Percentiles rank a stretch among this genome's conserved stretches.
Conservation (phyloP, 2,329 filamentous ascomycete species). For the Talaromyces funiculosus region DNA sequence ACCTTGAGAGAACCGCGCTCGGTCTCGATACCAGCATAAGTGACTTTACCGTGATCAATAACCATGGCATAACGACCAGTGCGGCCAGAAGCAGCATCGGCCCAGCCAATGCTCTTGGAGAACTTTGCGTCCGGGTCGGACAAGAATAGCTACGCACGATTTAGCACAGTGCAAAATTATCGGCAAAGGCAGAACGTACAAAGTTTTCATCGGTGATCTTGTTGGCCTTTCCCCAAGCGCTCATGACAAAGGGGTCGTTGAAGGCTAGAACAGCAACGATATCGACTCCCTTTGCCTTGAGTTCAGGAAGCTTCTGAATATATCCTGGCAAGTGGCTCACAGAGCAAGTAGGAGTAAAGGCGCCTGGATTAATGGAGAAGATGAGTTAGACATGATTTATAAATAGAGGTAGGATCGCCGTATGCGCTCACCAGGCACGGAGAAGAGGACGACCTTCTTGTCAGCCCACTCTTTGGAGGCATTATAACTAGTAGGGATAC, state of each 20-base stretch:
- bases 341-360: slow-evolving; percentile 84
- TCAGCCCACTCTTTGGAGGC: slow-evolving; percentile 69
- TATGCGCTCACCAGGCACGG: slow-evolving; percentile 52
- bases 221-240: slow-evolving; percentile 86
- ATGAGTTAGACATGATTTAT: background rate
- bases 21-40: slow-evolving; percentile 70
- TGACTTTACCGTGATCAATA: slow-evolving; percentile 76
- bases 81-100: slow-evolving; percentile 57
- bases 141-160: slow-evolving; percentile 59
- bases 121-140: slow-evolving; percentile 68
- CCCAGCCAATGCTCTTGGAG: slow-evolving; percentile 73
- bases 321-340: slow-evolving; percentile 75
- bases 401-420: background rate
- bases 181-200: slow-evolving; percentile 30
- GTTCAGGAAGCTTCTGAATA: slow-evolving; percentile 62
- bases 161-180: slow-evolving; percentile 9
- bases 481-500: slow-evolving; percentile 70
- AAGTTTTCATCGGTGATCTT: slow-evolving; percentile 65
- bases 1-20: slow-evolving; percentile 40
- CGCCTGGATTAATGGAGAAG: slow-evolving; percentile 42
- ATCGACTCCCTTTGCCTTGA: slow-evolving; percentile 78
- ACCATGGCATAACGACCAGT: slow-evolving; percentile 75
- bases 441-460: slow-evolving; percentile 68
- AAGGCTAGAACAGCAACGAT: slow-evolving; percentile 72
- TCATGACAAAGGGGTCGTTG: slow-evolving; percentile 86